Evolutionary conservation across 2,329 filamentous ascomycete species (phyloP), one percentile per base, ranked within the genome.

Genomic region (Colletotrichum sojae): DNA sequence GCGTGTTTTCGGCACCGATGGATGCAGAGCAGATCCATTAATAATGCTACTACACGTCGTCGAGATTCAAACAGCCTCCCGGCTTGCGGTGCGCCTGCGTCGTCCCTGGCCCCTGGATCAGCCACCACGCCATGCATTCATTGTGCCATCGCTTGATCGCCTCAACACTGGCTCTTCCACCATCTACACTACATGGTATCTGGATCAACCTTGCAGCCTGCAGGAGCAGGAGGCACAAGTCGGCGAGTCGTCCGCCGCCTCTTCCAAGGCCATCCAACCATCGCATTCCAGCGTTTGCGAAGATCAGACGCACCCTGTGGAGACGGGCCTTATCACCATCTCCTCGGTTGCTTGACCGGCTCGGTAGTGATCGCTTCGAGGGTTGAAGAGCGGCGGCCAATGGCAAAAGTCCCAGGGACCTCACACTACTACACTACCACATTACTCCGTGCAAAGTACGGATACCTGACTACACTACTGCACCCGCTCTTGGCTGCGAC

Each of bases 241-340:
- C 53, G 36, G 54, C 36, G 43, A 49, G 58, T 52, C 43, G 45
- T 49, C 31, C 52, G 39, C 13, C 52, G 27, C 65, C 60, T 48
- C 48, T 40, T 63, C 40, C 51, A 48, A n/a, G 60, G 22, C 54
- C 22, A 52, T 25, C 3, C 22, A 39, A 39, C 31, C 59, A 46
- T 43, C 45, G 22, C 12, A 43, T 51, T 12, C 20, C 39, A 65
- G 40, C 58, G 27, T 53, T 18, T 48, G 43, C 52, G 66, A 59
- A 69, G 61, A 65, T 69, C 66, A 65, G 61, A 69, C 48, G 66
- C 48, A 65, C 49, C 31, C 54, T 55, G 62, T 66, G 62, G 54
- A 39, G 66, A 66, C 46, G 58, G 43, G 48, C 55, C 49, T 66
- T 66, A 69, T 69, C 62, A 58, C n/a, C 31, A 69, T 69, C 55